phyloP scores from a whole-genome alignment of 306 rosid genomes.

The Ceratonia siliqua region DNA sequence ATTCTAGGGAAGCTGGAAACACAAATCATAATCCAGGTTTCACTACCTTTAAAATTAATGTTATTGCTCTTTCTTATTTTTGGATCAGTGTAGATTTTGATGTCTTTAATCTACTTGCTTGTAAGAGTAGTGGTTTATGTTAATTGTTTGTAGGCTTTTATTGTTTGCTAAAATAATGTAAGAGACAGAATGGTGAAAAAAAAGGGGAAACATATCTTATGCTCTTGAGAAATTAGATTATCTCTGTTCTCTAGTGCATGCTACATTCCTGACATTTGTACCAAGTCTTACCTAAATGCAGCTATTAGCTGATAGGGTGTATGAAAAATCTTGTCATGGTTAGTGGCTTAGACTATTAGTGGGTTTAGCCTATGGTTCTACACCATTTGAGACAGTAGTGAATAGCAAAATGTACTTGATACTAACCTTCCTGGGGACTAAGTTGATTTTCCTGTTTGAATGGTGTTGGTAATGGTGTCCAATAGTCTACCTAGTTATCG shows the following conservation, averaged over 20 bases:
- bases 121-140: not conserved
- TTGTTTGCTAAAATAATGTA: slow-evolving; percentile 16
- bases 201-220: not conserved
- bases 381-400: slow-evolving; percentile 6
- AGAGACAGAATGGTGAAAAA: not conserved
- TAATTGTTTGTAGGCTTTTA: slow-evolving; percentile 23
- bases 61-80: not conserved
- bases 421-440: not conserved
- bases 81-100: not conserved
- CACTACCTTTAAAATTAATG: slow-evolving; percentile 26
- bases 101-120: slow-evolving; percentile 20
- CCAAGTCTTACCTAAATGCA: not conserved
- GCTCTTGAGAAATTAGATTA: not conserved
- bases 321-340: not conserved
- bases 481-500: slow-evolving; percentile 8
- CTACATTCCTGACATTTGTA: not conserved
- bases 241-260: not conserved
- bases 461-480: not conserved
- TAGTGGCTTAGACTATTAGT: not conserved
- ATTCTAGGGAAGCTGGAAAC: slow-evolving; percentile 44
- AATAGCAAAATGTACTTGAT: not conserved
- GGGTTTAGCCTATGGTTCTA: slow-evolving; percentile 27
- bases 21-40: slow-evolving; percentile 56
- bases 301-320: slow-evolving; percentile 2
- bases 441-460: not conserved